phyloP scores from a whole-genome alignment of 495 filamentous ascomycete species.

The Tuber brumale region DNA sequence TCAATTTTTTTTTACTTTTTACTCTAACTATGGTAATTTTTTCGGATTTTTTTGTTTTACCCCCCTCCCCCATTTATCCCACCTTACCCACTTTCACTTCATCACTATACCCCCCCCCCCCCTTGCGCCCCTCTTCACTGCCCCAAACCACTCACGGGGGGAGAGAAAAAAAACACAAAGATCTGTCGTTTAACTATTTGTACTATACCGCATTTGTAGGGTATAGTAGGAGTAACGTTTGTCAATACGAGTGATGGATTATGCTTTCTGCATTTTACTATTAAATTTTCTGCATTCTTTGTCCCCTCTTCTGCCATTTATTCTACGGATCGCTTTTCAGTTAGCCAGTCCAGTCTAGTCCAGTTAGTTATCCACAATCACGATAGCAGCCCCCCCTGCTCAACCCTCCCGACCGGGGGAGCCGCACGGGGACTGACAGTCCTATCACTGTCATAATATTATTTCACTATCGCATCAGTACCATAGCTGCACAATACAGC shows the following conservation, averaged over 20 bases:
- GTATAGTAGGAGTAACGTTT: background rate
- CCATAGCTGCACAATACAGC: background rate
- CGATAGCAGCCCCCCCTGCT: background rate
- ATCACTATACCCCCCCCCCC: background rate
- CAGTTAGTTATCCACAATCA: background rate
- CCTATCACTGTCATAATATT: background rate
- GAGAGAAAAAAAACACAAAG: background rate
- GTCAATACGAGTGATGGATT: background rate
- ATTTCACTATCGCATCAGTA: background rate
- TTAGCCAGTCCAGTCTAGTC: background rate
- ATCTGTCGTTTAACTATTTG: background rate
- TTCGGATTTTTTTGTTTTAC: background rate
- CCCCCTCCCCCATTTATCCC: background rate
- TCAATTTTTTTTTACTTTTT: background rate
- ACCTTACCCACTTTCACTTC: background rate
- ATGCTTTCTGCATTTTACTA: background rate
- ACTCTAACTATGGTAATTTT: background rate
- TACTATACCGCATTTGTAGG: background rate
- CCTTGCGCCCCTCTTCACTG: background rate
- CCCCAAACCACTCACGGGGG: background rate
- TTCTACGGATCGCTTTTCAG: background rate
- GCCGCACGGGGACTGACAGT: background rate
- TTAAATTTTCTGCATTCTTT: background rate
- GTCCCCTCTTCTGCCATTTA: background rate
- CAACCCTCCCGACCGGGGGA: background rate